These are phyloP conservation scores for Phytophthora idaei DNA, from an alignment of 352 stramenopile species.

Conservation along the genomic window DNA sequence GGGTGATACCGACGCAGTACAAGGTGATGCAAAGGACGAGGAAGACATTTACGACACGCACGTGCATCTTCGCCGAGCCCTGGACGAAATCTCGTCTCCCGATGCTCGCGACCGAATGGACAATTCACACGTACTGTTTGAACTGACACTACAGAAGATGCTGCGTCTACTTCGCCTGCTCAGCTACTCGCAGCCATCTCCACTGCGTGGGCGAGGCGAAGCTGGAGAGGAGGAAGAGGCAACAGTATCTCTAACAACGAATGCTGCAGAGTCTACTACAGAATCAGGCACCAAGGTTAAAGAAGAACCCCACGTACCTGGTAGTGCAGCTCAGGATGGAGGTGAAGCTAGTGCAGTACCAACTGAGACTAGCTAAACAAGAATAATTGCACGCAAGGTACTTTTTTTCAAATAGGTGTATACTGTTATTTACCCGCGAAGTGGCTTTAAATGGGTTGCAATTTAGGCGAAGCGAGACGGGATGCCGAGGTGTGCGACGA, in stretches of 20 bases:
- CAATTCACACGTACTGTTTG: conserved; percentile 83
- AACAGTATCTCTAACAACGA: not conserved
- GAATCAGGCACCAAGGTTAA: conserved; percentile 17
- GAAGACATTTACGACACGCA: conserved; percentile 71
- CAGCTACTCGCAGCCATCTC: conserved; percentile 66
- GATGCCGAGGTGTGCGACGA: conserved; percentile 66
- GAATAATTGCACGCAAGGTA: not conserved
- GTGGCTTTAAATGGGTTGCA: not conserved
- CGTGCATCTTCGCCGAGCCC: conserved; percentile 64
- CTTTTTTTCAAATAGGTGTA: conserved; percentile 25
- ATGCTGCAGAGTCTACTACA: conserved; percentile 6
- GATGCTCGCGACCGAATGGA: conserved; percentile 78
- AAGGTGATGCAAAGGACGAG: conserved; percentile 8
- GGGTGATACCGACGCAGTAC: conserved; percentile 13
- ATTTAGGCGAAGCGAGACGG: conserved; percentile 60
- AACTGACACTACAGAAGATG: conserved; percentile 76
- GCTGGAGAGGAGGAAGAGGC: conserved; percentile 5
- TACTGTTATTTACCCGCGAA: conserved; percentile 28
- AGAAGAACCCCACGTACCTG: conserved; percentile 19
- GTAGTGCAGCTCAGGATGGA: conserved; percentile 7
- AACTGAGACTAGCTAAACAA: conserved; percentile 15
- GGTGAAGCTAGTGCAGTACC: conserved; percentile 21
- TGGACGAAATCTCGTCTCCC: conserved; percentile 68
- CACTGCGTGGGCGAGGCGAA: conserved; percentile 9
- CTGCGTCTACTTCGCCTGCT: conserved; percentile 72